phyloP scores from a whole-genome alignment of 306 rosid species.

The Acacia crassicarpa region DNA sequence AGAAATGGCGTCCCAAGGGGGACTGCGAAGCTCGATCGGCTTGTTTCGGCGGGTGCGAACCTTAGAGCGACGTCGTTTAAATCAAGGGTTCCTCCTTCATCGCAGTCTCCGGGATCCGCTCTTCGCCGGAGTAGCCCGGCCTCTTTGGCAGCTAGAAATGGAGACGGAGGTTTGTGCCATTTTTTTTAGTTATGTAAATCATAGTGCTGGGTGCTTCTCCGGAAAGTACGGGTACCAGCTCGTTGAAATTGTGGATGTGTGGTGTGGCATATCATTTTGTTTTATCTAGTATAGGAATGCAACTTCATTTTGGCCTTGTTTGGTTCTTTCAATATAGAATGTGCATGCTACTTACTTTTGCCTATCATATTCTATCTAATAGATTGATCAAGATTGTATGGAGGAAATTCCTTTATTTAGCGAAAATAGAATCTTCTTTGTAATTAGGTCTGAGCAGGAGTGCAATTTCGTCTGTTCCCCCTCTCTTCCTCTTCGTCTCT shows the following conservation, averaged over 20 bases:
- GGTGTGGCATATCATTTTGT: background rate
- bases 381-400: background rate
- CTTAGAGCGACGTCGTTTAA: conserved; percentile 20
- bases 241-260: background rate
- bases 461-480: background rate
- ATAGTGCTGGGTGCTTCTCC: background rate
- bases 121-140: conserved; percentile 38
- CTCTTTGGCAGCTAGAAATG: conserved; percentile 29
- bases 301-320: background rate
- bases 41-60: background rate
- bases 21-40: conserved; percentile 48
- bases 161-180: conserved; percentile 39
- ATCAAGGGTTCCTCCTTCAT: conserved; percentile 32
- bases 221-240: background rate
- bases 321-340: background rate
- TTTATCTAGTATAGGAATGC: background rate
- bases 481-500: background rate
- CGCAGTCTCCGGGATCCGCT: conserved; percentile 43
- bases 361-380: background rate
- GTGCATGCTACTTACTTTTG: background rate
- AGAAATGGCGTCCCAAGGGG: conserved; percentile 45
- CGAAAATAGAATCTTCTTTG: background rate
- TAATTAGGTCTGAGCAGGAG: background rate
- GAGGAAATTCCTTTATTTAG: background rate
- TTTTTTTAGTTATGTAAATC: background rate